Evolutionary conservation across 306 rosid genomes (phyloP), one percentile per base, ranked within the genome.

Genomic region (Lathyrus sativus): DNA sequence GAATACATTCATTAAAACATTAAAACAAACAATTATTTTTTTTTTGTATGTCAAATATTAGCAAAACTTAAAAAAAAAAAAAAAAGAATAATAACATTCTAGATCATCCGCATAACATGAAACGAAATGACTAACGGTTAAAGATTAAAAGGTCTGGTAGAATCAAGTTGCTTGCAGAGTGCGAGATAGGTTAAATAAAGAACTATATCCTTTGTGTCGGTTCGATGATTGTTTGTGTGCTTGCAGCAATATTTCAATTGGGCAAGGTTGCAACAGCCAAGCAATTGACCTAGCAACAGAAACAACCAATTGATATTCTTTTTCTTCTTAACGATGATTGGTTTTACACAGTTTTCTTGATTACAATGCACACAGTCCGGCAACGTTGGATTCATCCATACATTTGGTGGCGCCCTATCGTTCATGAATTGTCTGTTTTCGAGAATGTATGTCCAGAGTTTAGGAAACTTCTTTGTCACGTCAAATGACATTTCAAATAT

Each of bases 231-330:
- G 0, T 9, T 19, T 0, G 84, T 84, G 19, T 83, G 77, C 42
- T 64, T 73, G 49, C 90, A 84, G 29, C 87, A 85, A 44, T 85
- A 84, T 58, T 81, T 87, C 67, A 90, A 67, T 6, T 85, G 89
- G 1, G 74, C 78, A 2, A 88, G 84, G 0, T 84, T 84, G 42
- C 88, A 84, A 10, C 61, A 63, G 0, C 88, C 86, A 3, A 90
- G 46, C 80, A 79, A 51, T 42, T 84, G 81, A 0, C 92, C 88
- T 4, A 88, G 14, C 3, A 88, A 69, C 64, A 90, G 46, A 65
- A 88, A 88, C 58, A 90, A 38, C 92, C 96, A 88, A 15, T 90
- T 88, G 31, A 90, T 86, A 0, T 8, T 2, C 5, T n/a, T 49
- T 15, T 68, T 74, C 72, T 75, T 81, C 5, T 60, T 44, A 0